Base-by-base conservation (phyloP, 2,329 filamentous ascomycete genomes). In the Epichloe baconii region DNA sequence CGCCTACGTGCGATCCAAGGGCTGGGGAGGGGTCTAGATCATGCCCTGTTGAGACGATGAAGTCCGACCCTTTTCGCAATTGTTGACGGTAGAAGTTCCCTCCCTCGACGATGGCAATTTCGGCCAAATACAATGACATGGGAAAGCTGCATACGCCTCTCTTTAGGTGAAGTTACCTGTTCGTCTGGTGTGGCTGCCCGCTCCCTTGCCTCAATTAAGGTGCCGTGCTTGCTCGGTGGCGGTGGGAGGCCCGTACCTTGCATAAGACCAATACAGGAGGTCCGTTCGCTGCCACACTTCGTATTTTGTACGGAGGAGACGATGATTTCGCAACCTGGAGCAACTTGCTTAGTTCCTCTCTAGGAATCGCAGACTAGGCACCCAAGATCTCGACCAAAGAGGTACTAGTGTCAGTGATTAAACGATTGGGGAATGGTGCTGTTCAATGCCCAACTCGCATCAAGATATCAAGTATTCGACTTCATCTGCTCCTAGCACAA, bases 131-230 rank as follows among this genome's bases (percentile, higher is more conserved):
- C 38, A 48, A 17, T 17, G 3, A 26, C 11, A 31, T 15, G 41
- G n/a, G 17, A 43, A 21, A 26, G 19, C 41, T 43, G 41, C 41
- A 17, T 23, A 31, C 42, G 23, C 15, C 14, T 44, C 15, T 14
- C 7, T 7, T 5, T 12, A 34, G 19, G 31, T 23, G 19, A 41
- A 8, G 11, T 41, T 19, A 19, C 46, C 37, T 31, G 35, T 37
- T 23, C 45, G 19, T 48, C 46, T 40, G 37, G 37, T 48, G 46
- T 48, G 47, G 47, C 47, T 48, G 38, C 40, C 47, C 8, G 19
- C 48, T 15, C 21, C 42, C 42, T n/a, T 44, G 34, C 21, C 19
- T 49, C 23, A 21, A 49, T 36, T 43, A 21, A 21, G 8, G 40
- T 21, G 38, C 47, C 23, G n/a, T 23, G 47, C 12, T 35, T 42